These are phyloP conservation scores for Craterostigma plantagineum DNA, from an alignment of 257 asterid genomes.

Conservation along the genomic window DNA sequence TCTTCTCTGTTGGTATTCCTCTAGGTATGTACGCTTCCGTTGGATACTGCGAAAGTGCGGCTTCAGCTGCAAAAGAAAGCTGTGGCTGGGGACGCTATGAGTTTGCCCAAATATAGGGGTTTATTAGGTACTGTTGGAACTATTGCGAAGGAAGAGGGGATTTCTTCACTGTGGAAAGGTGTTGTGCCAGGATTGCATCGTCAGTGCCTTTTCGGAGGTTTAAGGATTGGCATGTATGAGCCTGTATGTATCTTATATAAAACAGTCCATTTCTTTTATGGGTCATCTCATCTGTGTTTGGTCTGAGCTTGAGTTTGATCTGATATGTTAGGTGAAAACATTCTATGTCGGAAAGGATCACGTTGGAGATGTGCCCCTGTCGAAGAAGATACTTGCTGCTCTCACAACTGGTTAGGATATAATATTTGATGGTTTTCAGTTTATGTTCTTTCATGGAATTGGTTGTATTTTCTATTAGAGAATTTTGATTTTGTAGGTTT, in stretches of 20 bases:
- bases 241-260: constrained; percentile 40
- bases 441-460: background rate
- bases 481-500: no score
- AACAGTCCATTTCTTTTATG: background rate
- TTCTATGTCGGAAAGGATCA: constrained; percentile 86
- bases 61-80: constrained; percentile 91
- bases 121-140: constrained; percentile 91
- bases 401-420: constrained; percentile 75
- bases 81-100: constrained; percentile 41
- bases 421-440: background rate
- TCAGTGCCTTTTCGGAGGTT: constrained; percentile 85
- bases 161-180: constrained; percentile 81
- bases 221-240: constrained; percentile 86
- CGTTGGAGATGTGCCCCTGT: constrained; percentile 86
- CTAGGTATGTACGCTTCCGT: constrained; percentile 68
- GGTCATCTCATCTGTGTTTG: constrained; percentile 3
- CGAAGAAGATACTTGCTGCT: constrained; percentile 88
- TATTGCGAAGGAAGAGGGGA: constrained; percentile 91
- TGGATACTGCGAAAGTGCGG: constrained; percentile 96
- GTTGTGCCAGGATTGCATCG: constrained; percentile 95
- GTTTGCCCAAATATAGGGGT: constrained; percentile 78
- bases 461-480: background rate
- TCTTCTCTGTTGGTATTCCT: constrained; percentile 4
- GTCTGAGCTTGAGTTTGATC: constrained; percentile 2
- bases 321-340: constrained; percentile 45